Percentiles rank a stretch among this genome's conserved stretches.
Evolutionary conservation across 2,329 filamentous ascomycete species (phyloP).

Genomic region (Aspergillus calidoustus): DNA sequence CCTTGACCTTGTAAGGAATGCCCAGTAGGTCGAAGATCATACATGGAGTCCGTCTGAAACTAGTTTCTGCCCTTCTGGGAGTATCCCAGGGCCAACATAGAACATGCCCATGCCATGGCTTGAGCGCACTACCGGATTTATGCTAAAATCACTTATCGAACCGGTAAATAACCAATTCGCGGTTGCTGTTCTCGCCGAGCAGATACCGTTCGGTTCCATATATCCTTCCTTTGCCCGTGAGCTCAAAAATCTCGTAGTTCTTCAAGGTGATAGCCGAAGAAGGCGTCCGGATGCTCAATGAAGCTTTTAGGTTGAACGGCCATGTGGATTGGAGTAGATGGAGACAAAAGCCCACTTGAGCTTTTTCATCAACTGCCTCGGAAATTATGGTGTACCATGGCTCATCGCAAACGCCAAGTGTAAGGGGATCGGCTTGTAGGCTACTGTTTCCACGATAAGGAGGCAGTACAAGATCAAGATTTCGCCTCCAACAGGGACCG

Average conservation of each 20-base stretch:
- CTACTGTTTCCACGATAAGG: conserved; percentile 48
- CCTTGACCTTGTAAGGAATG: too few relatives aligned
- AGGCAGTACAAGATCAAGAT: conserved; percentile 52
- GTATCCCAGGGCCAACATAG: background rate
- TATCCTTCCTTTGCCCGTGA: conserved; percentile 60
- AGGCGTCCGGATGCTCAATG: conserved; percentile 37
- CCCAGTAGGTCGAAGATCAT: too few relatives aligned
- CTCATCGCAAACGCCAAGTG: conserved; percentile 24
- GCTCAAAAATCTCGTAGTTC: conserved; percentile 49
- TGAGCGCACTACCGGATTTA: background rate
- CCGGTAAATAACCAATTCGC: conserved; percentile 58
- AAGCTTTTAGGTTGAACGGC: conserved; percentile 31
- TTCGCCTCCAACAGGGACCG: conserved; percentile 57
- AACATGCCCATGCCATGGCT: background rate
- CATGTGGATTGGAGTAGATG: conserved; percentile 35
- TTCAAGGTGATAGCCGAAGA: conserved; percentile 29
- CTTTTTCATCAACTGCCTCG: conserved; percentile 37
- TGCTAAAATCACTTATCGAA: conserved; percentile 47
- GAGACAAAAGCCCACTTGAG: conserved; percentile 43
- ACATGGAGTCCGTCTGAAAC: too few relatives aligned
- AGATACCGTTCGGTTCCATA: conserved; percentile 65
- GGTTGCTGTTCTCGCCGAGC: conserved; percentile 60
- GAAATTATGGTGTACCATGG: conserved; percentile 45
- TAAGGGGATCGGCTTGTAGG: conserved; percentile 39
- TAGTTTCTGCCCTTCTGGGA: background rate